Percentiles rank a stretch among this genome's conserved stretches.
Evolutionary conservation across 768 basidiomycete genomes (phyloP).

Genomic region (Gymnopilus junonius): DNA sequence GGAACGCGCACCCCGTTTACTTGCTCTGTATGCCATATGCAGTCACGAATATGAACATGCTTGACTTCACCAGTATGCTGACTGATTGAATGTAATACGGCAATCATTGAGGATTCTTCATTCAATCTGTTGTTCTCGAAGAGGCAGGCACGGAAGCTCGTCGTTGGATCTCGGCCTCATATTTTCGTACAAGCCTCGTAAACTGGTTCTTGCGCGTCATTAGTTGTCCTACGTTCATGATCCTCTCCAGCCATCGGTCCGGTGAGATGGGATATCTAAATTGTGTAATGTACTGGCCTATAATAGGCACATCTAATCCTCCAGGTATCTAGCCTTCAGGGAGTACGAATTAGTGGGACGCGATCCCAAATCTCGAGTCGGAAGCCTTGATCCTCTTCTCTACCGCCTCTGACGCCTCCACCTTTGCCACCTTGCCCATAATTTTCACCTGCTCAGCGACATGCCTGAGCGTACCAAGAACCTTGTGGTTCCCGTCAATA

Average conservation of each 20-base stretch:
- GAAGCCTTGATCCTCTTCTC: constrained; percentile 43
- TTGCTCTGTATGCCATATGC: constrained; percentile 42
- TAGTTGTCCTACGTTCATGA: no score
- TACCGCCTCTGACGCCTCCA: constrained; percentile 69
- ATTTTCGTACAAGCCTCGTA: no score
- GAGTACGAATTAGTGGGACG: neutral
- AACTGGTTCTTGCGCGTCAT: no score
- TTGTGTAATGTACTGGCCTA: neutral
- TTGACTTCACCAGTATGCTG: constrained; percentile 10
- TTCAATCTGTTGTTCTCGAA: neutral
- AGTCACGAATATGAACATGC: constrained; percentile 36
- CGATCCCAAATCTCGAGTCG: constrained; percentile 13
- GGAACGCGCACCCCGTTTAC: constrained; percentile 28
- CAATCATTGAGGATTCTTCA: neutral
- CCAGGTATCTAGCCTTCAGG: neutral
- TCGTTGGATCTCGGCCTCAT: no score
- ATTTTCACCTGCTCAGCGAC: constrained; percentile 91
- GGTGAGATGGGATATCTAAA: no score
- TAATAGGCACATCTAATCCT: neutral
- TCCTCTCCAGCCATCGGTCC: no score
- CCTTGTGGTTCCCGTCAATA: constrained; percentile 82
- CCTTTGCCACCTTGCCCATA: constrained; percentile 79
- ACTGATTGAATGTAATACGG: neutral
- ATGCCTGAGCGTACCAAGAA: constrained; percentile 76
- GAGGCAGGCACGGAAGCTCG: neutral